Conservation (phyloP, 495 filamentous ascomycete species). For the Podospora conica region DNA sequence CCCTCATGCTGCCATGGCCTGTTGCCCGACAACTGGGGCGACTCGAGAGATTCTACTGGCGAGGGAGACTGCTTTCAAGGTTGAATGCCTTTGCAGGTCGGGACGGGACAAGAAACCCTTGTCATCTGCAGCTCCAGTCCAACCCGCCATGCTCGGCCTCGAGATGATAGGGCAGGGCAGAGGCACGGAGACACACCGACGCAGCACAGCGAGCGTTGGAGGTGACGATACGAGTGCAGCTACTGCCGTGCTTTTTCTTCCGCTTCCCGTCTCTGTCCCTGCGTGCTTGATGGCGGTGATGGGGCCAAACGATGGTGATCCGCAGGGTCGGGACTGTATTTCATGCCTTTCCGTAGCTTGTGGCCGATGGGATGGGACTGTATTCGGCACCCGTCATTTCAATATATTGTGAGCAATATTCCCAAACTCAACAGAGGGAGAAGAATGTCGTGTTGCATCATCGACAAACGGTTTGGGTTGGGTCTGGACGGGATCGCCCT, state of each 20-base stretch:
- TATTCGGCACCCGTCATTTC: too few species aligned
- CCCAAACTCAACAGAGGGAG: background rate
- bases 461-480: too few species aligned
- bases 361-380: background rate
- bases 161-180: background rate
- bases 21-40: too few species aligned
- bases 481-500: background rate
- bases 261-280: background rate
- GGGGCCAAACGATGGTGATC: background rate
- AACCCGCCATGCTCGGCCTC: constrained; percentile 1
- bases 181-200: background rate
- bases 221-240: background rate
- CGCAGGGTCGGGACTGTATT: background rate
- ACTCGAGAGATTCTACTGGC: background rate
- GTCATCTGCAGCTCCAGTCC: constrained; percentile 13
- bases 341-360: background rate
- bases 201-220: background rate
- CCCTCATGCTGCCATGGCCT: background rate
- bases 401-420: background rate
- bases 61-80: background rate
- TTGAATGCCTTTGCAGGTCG: background rate
- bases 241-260: background rate
- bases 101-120: constrained; percentile 7
- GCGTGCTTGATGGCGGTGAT: too few species aligned
- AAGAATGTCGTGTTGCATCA: background rate